Base-by-base conservation (phyloP, 176 grass and related monocot species). In the Pontederia crassipes region DNA sequence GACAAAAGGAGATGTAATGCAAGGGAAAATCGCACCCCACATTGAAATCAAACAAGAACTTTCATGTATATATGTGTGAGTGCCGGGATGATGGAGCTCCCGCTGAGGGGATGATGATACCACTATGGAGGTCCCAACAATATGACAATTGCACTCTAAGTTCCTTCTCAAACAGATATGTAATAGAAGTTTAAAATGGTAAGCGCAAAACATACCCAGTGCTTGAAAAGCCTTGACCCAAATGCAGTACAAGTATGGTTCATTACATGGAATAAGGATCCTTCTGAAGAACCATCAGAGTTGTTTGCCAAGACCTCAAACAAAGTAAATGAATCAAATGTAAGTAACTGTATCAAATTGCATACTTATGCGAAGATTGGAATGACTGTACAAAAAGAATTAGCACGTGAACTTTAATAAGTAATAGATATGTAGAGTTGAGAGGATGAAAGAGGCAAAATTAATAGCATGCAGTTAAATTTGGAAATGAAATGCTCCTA, bases 301-400 rank as follows among this genome's bases (percentile, higher is more conserved):
- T 82, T 90, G 54, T 90, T 96, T 63, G 70, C 86, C 49, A 96
- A 80, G 35, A 96, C 91, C 91, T 96, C 74, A 75, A 90, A 84
- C 68, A 49, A 13, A 54, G 32, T 55, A 55, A 29, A 60, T 17
- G 56, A 50, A 17, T 47, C 45, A 57, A 59, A 46, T 58, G 58
- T 48, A 48, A 48, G 6, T 9, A 27, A 15, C 0, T 26, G 29
- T 20, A 18, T 49, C 8, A 51, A 28, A 12, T 2, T 52, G 47
- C 24, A 65, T 26, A 50, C 13, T 15, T 69, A 46, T n/a, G 8
- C n/a, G 8, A 8, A 15, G 11, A 56, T 56, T 15, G 18, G n/a
- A 18, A 18, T 54, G 52, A 54, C 52, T 14, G 52, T 7, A 54
- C 12, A 56, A 56, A 56, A 56, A 14, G 54, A 17, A 15, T 3